Evolutionary conservation across 202 grass and related monocot genomes (phyloP).

Genomic region (Setaria viridis): DNA sequence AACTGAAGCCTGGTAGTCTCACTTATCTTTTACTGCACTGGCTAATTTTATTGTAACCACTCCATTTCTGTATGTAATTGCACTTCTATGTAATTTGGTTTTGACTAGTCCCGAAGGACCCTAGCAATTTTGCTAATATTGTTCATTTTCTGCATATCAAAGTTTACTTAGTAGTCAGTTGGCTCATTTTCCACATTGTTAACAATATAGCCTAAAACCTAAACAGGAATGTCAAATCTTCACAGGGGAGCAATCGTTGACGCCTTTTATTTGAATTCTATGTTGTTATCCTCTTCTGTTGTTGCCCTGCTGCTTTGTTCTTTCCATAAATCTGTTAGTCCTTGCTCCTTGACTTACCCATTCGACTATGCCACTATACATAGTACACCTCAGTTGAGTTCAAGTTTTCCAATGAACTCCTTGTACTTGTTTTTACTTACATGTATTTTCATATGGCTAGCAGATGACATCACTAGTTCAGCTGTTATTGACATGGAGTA

Average conservation of each 20-base stretch:
- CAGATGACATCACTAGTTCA: conserved; percentile 56
- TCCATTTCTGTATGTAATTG: conserved; percentile 6
- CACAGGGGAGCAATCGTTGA: neutral
- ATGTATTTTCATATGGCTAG: conserved; percentile 45
- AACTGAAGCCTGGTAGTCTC: conserved; percentile 44
- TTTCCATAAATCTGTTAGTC: neutral
- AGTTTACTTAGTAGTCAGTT: conserved; percentile 32
- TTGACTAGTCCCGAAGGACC: conserved; percentile 1
- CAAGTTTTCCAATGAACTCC: conserved; percentile 20
- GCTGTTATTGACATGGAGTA: conserved; percentile 65
- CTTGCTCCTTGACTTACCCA: neutral
- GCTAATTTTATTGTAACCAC: conserved; percentile 13
- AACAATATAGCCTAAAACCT: conserved; percentile 9
- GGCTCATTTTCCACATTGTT: neutral
- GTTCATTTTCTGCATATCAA: neutral
- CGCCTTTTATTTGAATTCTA: neutral
- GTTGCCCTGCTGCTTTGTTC: conserved; percentile 3
- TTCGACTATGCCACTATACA: conserved; percentile 15
- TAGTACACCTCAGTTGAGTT: conserved; percentile 11
- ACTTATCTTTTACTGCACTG: conserved; percentile 27
- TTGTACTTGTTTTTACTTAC: conserved; percentile 33
- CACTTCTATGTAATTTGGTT: conserved; percentile 18
- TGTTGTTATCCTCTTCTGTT: conserved; percentile 26
- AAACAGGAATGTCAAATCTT: conserved; percentile 25
- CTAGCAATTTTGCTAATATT: conserved; percentile 7